phyloP scores from a whole-genome alignment of 805 yeast genomes.

The Candida nanaspora region DNA sequence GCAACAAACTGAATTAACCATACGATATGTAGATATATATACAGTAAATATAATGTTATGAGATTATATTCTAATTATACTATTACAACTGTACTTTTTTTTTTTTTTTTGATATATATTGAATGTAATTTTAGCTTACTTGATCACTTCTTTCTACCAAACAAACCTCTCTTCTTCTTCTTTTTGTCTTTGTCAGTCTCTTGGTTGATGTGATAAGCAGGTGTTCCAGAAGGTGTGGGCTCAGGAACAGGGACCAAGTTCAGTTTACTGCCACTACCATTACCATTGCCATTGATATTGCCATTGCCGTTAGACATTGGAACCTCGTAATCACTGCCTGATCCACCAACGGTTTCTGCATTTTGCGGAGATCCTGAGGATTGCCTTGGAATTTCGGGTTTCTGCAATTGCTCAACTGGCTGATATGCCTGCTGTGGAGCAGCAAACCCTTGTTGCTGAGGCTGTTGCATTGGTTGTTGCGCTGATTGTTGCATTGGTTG shows the following conservation, averaged over 20 bases:
- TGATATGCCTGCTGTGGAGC: slow-evolving; percentile 1
- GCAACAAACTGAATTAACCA: too few species aligned
- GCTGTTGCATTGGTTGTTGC: neutral
- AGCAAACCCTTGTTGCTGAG: neutral
- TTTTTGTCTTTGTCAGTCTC: slow-evolving; percentile 25
- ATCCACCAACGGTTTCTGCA: slow-evolving; percentile 1
- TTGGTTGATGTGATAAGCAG: slow-evolving; percentile 50
- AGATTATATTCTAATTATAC: too few species aligned
- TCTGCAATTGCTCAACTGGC: neutral
- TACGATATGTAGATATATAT: too few species aligned
- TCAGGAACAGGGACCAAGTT: slow-evolving; percentile 18
- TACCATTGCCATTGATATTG: neutral
- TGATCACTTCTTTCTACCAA: slow-evolving; percentile 58
- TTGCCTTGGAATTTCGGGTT: neutral
- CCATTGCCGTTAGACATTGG: neutral
- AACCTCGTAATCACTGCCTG: slow-evolving; percentile 3
- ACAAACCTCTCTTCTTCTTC: slow-evolving; percentile 61
- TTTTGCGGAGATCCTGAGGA: neutral
- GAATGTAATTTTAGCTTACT: neutral
- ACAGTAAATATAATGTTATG: too few species aligned
- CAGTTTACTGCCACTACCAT: neutral
- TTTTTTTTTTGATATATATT: too few species aligned
- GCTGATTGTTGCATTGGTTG: slow-evolving; percentile 3
- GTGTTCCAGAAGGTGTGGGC: slow-evolving; percentile 26
- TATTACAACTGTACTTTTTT: too few species aligned